Conservation (phyloP, 2,329 filamentous ascomycete species). For the Claviceps quebecensis region DNA sequence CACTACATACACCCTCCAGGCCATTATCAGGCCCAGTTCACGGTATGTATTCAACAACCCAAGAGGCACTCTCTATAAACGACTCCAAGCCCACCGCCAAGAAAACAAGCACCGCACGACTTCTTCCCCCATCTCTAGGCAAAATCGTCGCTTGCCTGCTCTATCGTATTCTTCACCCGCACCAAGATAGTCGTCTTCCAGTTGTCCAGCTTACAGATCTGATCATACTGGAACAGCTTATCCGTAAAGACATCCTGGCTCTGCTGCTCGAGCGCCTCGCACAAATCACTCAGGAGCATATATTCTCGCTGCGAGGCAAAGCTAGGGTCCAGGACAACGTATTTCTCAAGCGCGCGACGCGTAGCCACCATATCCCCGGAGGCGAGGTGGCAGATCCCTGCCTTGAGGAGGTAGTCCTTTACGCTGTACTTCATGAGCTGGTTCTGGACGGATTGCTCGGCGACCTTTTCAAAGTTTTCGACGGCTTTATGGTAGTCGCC, state of each 20-base stretch:
- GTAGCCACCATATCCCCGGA: constrained; percentile 61
- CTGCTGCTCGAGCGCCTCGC: constrained; percentile 58
- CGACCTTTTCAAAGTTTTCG: constrained; percentile 71
- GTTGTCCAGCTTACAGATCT: constrained; percentile 86
- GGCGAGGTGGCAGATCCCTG: constrained; percentile 76
- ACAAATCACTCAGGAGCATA: constrained; percentile 65
- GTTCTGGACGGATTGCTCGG: constrained; percentile 65
- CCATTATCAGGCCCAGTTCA: too few species aligned
- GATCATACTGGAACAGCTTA: constrained; percentile 78
- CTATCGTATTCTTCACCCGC: constrained; percentile 71
- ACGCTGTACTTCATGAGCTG: constrained; percentile 89
- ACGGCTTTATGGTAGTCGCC: constrained; percentile 76
- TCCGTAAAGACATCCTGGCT: constrained; percentile 76
- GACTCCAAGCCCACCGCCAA: background rate
- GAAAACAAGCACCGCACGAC: background rate
- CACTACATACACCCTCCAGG: too few species aligned
- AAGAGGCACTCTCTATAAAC: background rate
- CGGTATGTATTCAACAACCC: background rate
- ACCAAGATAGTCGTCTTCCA: constrained; percentile 88
- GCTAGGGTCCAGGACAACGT: constrained; percentile 62
- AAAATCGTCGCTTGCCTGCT: constrained; percentile 36
- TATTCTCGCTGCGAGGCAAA: constrained; percentile 70
- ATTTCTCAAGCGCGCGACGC: constrained; percentile 68
- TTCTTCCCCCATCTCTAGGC: constrained; percentile 15
- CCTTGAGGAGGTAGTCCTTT: constrained; percentile 92